Percentiles rank a stretch among this genome's conserved stretches.
These are phyloP conservation scores for Plantago rigida DNA, from an alignment of 305 asterid genomes.

Conservation along the genomic window DNA sequence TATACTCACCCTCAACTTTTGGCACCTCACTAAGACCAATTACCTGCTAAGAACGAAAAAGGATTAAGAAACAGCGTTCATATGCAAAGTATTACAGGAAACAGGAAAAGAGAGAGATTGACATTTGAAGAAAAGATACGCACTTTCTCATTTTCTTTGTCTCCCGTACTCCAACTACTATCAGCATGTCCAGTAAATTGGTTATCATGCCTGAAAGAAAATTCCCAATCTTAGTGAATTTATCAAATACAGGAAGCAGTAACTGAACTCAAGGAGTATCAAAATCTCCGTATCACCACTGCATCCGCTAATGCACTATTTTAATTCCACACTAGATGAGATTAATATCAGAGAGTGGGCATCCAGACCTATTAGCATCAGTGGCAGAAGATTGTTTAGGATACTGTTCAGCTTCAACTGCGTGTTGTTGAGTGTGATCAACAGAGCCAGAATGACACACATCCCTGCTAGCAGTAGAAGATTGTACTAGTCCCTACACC, in stretches of 20 bases:
- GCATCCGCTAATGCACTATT: neutral
- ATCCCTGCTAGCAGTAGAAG: slow-evolving; percentile 30
- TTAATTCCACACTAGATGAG: slow-evolving; percentile 17
- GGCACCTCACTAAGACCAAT: slow-evolving; percentile 38
- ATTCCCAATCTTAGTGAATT: slow-evolving; percentile 12
- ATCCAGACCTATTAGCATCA: slow-evolving; percentile 32
- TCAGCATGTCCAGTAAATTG: slow-evolving; percentile 39
- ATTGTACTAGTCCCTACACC: slow-evolving; percentile 35
- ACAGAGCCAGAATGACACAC: slow-evolving; percentile 29
- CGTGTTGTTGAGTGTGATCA: slow-evolving; percentile 24
- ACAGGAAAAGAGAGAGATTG: slow-evolving; percentile 13
- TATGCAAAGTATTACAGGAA: neutral
- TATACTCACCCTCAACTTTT: slow-evolving; percentile 59
- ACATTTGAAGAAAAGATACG: slow-evolving; percentile 25
- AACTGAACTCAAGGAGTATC: neutral
- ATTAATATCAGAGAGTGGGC: slow-evolving; percentile 8
- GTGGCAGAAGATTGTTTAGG: slow-evolving; percentile 28
- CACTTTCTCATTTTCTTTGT: slow-evolving; percentile 36
- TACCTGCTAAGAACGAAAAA: slow-evolving; percentile 37
- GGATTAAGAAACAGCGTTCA: slow-evolving; percentile 5
- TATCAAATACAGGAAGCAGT: slow-evolving; percentile 6
- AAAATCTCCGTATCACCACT: neutral
- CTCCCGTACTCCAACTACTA: slow-evolving; percentile 40
- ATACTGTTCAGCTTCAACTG: slow-evolving; percentile 24
- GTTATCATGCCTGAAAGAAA: slow-evolving; percentile 36